Evolutionary conservation across 176 grass and related monocot species (phyloP), one percentile per base, ranked within the genome.

Genomic region (Rhynchospora pubera): DNA sequence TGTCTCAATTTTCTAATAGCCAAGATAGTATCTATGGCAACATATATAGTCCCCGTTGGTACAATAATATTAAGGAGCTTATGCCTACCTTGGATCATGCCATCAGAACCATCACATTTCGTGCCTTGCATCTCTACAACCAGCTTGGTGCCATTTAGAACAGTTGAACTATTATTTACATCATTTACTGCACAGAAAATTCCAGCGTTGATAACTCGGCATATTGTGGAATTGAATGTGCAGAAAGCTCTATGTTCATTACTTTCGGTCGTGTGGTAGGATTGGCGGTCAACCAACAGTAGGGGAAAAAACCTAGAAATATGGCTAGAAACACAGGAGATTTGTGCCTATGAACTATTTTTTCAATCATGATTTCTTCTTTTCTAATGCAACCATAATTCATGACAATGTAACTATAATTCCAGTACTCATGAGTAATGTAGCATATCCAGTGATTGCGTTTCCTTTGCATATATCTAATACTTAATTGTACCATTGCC

Each of bases 61-160:
- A 34, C 32, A 34, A 34, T 34, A 3, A 34, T 34, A 24, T 7
- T 32, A 61, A 18, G 5, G 79, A 87, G 18, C 3, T 15, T 34
- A 34, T 34, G 32, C 57, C 5, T 93, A 96, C 93, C 93, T 96
- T 93, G 82, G 75, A 90, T 78, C 9, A 91, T 92, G 59, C 90
- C 86, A 67, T 92, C 11, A 78, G 93, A 93, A 12, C 90, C 86
- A 68, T 65, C 90, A 85, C 87, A 96, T 43, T 85, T 96, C 39
- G 93, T 55, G 82, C 93, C 90, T 58, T 87, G 78, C 90, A 89
- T 91, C 60, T 85, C 45, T 74, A 91, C 59, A 83, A 63, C 79
- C 44, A 96, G 75, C 47, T 90, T 89, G 23, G 86, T 91, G 48
- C 85, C 93, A 3, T 5, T 69, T 68, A 96, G 93, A 79, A 96